Percentiles rank a stretch among this genome's conserved stretches.
Conservation (phyloP, 257 asterid species). For the Solanum neorickii region DNA sequence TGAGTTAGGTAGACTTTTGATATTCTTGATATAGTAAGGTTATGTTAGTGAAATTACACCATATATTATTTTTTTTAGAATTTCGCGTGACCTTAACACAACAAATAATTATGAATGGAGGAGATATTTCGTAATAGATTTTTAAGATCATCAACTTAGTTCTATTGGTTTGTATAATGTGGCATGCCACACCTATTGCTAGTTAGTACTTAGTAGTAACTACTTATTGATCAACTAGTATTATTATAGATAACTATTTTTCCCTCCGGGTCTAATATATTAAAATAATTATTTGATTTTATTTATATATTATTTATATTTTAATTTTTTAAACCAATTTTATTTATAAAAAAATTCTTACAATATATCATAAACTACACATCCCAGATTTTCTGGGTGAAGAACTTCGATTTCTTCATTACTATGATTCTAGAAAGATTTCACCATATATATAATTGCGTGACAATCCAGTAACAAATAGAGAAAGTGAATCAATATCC, state of each 20-base stretch:
- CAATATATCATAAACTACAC: not conserved
- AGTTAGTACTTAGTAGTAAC: too few relatives aligned
- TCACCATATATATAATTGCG: not conserved
- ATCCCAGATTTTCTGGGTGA: not conserved
- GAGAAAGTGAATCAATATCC: not conserved
- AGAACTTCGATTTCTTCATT: not conserved
- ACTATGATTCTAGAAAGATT: not conserved
- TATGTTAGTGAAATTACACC: too few relatives aligned
- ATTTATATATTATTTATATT: too few relatives aligned
- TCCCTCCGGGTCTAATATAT: too few relatives aligned
- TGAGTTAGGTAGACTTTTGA: too few relatives aligned
- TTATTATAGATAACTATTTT: too few relatives aligned
- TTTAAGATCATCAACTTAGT: not conserved
- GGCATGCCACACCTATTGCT: not conserved
- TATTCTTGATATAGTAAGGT: too few relatives aligned
- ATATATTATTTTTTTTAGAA: rapidly evolving
- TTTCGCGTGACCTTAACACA: too few relatives aligned
- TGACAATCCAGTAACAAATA: not conserved
- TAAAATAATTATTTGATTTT: too few relatives aligned
- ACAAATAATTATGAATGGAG: too few relatives aligned
- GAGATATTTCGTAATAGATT: not conserved
- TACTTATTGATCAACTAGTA: not conserved
- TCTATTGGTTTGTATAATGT: not conserved
- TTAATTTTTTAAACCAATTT: too few relatives aligned
- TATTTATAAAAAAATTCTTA: not conserved